These are phyloP conservation scores for Colletotrichum eremochloae DNA, from an alignment of 2,329 filamentous ascomycete genomes.

Conservation along the genomic window DNA sequence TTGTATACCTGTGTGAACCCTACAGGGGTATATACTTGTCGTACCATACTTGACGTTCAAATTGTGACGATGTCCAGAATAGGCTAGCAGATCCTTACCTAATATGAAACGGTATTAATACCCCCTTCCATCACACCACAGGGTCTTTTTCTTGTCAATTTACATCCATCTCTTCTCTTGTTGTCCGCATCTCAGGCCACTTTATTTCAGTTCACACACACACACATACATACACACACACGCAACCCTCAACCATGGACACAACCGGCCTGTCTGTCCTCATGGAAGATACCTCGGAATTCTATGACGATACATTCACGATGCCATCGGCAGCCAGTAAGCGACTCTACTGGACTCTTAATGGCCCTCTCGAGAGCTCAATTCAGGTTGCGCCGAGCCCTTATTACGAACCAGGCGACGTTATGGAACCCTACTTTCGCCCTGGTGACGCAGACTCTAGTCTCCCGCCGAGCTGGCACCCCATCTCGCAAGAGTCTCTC, in stretches of 20 bases:
- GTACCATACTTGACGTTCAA: too few species aligned
- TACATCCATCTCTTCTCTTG: too few species aligned
- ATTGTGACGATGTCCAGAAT: too few species aligned
- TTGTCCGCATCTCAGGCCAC: too few species aligned
- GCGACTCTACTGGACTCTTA: neutral
- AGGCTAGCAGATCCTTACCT: too few species aligned
- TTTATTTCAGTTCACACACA: too few species aligned
- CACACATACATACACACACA: neutral
- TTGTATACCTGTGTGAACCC: too few species aligned
- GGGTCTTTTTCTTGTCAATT: too few species aligned
- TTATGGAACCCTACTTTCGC: constrained; percentile 36
- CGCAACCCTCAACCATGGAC: neutral
- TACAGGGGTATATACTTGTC: too few species aligned
- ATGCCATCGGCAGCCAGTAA: neutral
- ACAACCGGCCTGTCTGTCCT: neutral
- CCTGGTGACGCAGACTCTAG: neutral
- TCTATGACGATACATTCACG: neutral
- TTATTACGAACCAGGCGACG: constrained; percentile 30
- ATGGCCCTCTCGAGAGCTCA: constrained; percentile 31
- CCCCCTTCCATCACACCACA: too few species aligned
- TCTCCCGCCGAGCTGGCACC: constrained; percentile 29
- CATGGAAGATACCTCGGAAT: neutral
- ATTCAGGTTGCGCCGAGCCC: constrained; percentile 33
- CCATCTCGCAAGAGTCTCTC: constrained; percentile 41
- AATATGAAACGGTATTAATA: too few species aligned